Conservation (phyloP, 176 grass and related monocot species). For the Bromus sterilis region DNA sequence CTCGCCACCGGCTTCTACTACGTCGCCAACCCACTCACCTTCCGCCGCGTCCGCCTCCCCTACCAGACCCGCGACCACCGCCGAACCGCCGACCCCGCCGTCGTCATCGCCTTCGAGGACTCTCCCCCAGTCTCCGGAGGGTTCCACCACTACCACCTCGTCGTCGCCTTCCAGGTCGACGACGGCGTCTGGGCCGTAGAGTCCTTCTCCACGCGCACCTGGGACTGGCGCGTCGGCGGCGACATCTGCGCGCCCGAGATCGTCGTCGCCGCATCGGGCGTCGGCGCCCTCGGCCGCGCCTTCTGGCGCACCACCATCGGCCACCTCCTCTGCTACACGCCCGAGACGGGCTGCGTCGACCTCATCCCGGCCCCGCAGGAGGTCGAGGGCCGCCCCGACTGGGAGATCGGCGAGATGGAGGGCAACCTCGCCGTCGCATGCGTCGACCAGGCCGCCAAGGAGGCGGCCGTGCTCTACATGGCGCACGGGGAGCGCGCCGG, state of each 20-base stretch:
- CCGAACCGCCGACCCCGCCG: slow-evolving; percentile 1
- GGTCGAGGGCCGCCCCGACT: not conserved
- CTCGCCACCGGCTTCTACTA: slow-evolving; percentile 20
- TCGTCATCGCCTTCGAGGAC: slow-evolving; percentile 47
- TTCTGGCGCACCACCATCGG: slow-evolving; percentile 64
- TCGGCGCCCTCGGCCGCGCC: slow-evolving; percentile 25
- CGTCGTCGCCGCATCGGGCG: slow-evolving; percentile 14
- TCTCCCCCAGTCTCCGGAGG: too few relatives aligned
- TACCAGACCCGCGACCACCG: not conserved
- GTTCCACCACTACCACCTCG: slow-evolving; percentile 41
- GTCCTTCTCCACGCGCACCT: slow-evolving; percentile 51
- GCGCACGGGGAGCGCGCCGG: not conserved
- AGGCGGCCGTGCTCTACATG: not conserved
- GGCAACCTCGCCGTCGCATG: slow-evolving; percentile 20
- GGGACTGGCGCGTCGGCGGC: slow-evolving; percentile 7
- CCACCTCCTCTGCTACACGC: slow-evolving; percentile 35
- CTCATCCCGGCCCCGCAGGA: slow-evolving; percentile 12
- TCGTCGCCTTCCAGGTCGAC: slow-evolving; percentile 9
- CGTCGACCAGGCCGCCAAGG: not conserved
- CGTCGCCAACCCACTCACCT: slow-evolving; percentile 55
- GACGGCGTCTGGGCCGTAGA: slow-evolving; percentile 36
- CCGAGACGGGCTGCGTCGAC: not conserved
- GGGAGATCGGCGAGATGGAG: slow-evolving; percentile 69
- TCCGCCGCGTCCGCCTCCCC: slow-evolving; percentile 23
- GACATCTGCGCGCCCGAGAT: slow-evolving; percentile 5